Percentiles rank a stretch among this genome's conserved stretches.
Evolutionary conservation across 2,329 filamentous ascomycete genomes (phyloP).

Genomic region (Fusarium duplospermum): DNA sequence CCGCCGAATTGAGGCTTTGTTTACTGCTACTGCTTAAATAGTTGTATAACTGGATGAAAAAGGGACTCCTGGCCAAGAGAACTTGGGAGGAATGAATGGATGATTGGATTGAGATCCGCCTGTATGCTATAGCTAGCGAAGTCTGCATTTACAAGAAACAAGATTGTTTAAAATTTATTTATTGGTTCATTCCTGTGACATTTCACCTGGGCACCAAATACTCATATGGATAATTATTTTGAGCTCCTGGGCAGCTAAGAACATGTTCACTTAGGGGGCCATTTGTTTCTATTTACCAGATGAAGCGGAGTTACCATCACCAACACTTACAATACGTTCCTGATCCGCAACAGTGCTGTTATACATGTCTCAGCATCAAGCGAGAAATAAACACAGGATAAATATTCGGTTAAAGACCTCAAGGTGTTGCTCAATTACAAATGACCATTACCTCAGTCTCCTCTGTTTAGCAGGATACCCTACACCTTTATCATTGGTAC

Average conservation of each 20-base stretch:
- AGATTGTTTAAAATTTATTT: background rate
- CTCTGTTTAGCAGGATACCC: background rate
- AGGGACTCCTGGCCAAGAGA: background rate
- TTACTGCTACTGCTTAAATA: slow-evolving; percentile 4
- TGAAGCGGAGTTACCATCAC: no score
- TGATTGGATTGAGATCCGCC: background rate
- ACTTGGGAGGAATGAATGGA: background rate
- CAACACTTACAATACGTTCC: fast-evolving
- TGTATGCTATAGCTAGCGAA: background rate
- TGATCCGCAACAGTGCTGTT: fast-evolving
- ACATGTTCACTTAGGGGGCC: no score
- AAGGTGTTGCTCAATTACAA: background rate
- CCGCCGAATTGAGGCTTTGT: slow-evolving; percentile 41
- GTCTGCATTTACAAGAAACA: background rate
- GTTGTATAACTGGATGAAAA: background rate
- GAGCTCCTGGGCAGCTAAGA: no score
- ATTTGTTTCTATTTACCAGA: no score
- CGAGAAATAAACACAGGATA: background rate
- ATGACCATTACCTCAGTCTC: background rate
- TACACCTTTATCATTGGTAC: background rate
- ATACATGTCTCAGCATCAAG: fast-evolving
- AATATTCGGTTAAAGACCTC: background rate
- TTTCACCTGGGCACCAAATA: background rate
- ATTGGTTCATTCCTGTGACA: background rate
- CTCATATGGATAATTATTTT: no score